Evolutionary conservation across 1,284 basidiomycete species (phyloP).

Genomic region (Vanrija sp.): DNA sequence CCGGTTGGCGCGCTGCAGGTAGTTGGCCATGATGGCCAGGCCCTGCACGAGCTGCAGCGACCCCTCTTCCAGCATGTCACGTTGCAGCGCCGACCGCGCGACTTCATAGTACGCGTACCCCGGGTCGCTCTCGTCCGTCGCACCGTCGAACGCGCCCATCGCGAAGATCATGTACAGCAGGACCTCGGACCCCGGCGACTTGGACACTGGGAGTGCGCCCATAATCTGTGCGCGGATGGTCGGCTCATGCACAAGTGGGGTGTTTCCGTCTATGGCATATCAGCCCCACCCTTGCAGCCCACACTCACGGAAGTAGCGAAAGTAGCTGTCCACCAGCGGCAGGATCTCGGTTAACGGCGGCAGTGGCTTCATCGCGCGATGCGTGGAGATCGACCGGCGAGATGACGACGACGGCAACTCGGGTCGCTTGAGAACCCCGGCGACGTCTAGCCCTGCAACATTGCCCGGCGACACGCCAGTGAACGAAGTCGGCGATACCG

Average conservation of each 20-base stretch:
- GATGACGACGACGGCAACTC: no score
- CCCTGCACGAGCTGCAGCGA: slow-evolving; percentile 25
- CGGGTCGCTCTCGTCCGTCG: slow-evolving; percentile 4
- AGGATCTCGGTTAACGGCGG: slow-evolving; percentile 14
- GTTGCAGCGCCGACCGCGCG: slow-evolving; percentile 14
- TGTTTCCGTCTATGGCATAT: slow-evolving; percentile 15
- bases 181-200: slow-evolving; percentile 12
- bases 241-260: slow-evolving; percentile 29
- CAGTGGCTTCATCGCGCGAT: not conserved
- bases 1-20: slow-evolving; percentile 24
- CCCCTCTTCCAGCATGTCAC: slow-evolving; percentile 23
- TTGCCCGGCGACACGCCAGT: no score
- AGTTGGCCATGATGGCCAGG: slow-evolving; percentile 30
- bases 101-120: slow-evolving; percentile 20
- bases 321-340: slow-evolving; percentile 19
- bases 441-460: not conserved
- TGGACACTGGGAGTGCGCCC: slow-evolving; percentile 23
- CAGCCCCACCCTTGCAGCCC: not conserved
- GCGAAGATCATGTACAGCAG: slow-evolving; percentile 31
- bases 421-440: not conserved
- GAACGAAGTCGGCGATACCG: not conserved
- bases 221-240: slow-evolving; percentile 25
- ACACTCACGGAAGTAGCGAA: slow-evolving; percentile 12
- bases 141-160: slow-evolving; percentile 26
- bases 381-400: not conserved